These are phyloP conservation scores for Daldinia concentrica DNA, from an alignment of 495 filamentous ascomycete species.

Conservation along the genomic window DNA sequence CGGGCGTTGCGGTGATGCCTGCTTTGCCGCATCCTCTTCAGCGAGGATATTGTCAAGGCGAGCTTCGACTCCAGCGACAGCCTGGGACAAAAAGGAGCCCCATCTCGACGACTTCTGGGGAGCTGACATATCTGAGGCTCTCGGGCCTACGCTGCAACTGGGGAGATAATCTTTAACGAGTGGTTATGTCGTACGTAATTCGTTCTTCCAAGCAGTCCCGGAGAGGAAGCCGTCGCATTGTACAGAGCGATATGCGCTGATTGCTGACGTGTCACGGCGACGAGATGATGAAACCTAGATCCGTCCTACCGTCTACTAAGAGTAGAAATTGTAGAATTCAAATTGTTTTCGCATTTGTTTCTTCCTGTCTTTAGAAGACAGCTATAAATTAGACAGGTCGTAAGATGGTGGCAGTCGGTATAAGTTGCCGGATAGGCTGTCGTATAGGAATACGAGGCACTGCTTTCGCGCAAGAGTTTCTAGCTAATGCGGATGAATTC, in stretches of 20 bases:
- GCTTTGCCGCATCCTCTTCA: conserved; percentile 64
- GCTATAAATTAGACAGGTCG: not conserved
- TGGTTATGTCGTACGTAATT: conserved; percentile 26
- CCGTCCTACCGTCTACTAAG: conserved; percentile 14
- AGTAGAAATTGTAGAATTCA: not conserved
- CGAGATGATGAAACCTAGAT: conserved; percentile 18
- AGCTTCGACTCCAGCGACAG: conserved; percentile 93
- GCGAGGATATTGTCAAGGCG: conserved; percentile 90
- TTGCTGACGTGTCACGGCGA: conserved; percentile 37
- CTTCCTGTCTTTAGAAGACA: not conserved
- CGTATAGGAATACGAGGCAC: not conserved
- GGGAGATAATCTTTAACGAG: conserved; percentile 8
- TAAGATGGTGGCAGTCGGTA: not conserved
- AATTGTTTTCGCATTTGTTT: conserved; percentile 17
- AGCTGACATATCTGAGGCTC: conserved; percentile 49
- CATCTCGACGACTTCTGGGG: conserved; percentile 65
- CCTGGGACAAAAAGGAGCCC: conserved; percentile 89
- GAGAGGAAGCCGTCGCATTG: conserved; percentile 44
- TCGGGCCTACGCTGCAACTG: conserved; percentile 10
- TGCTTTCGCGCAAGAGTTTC: conserved; percentile 3
- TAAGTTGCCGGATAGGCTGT: not conserved
- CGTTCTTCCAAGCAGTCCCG: conserved; percentile 20
- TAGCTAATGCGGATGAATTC: not conserved
- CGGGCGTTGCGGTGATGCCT: conserved; percentile 42
- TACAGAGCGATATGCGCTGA: conserved; percentile 24